Conservation (phyloP, 192 early-diverging fungal genomes). For the Rhizophagus clarus region DNA sequence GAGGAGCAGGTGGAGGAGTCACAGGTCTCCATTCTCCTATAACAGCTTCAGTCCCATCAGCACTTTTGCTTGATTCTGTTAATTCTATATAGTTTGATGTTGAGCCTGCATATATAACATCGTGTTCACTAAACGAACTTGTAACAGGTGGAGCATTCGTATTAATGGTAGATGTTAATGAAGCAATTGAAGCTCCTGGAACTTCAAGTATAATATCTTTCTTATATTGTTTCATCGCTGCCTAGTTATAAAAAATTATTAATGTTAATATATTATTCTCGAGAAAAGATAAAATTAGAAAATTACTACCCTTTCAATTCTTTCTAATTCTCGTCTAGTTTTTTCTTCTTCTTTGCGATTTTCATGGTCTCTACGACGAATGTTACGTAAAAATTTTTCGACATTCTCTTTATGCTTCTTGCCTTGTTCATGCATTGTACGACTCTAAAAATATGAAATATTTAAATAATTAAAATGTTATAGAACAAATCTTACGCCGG, state of each 20-base stretch:
- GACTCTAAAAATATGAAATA: constrained; percentile 33
- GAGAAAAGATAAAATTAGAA: neutral
- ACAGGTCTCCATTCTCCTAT: constrained; percentile 46
- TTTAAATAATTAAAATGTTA: constrained; percentile 1
- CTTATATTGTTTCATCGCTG: constrained; percentile 47
- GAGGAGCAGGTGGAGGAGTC: constrained; percentile 32
- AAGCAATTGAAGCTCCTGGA: constrained; percentile 22
- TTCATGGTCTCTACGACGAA: constrained; percentile 58
- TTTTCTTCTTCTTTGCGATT: constrained; percentile 56
- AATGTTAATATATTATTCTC: neutral
- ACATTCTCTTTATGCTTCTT: constrained; percentile 85
- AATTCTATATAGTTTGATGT: neutral
- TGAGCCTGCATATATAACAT: neutral
- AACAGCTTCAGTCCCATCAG: constrained; percentile 9
- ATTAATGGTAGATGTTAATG: neutral
- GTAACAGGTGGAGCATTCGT: neutral
- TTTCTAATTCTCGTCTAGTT: constrained; percentile 62
- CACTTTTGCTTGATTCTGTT: neutral
- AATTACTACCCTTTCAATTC: constrained; percentile 59
- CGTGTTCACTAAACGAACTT: neutral
- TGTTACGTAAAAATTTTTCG: constrained; percentile 69
- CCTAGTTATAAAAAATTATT: constrained; percentile 25
- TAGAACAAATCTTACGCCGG: neutral
- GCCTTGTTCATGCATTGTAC: constrained; percentile 73
- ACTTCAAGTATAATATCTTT: constrained; percentile 42